Percentiles rank a stretch among this genome's conserved stretches.
Conservation (phyloP, 257 asterid species). For the Solanum habrochaites region DNA sequence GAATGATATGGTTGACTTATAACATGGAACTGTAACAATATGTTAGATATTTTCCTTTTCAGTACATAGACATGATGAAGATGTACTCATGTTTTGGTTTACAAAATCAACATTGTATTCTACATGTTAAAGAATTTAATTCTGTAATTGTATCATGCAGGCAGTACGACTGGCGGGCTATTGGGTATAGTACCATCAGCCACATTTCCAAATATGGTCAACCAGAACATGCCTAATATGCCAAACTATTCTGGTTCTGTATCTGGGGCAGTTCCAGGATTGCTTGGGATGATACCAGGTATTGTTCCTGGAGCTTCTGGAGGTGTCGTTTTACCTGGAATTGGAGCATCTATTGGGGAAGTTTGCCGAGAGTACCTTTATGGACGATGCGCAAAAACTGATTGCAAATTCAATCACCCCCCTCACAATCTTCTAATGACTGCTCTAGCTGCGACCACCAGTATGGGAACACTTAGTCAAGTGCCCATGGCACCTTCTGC, state of each 20-base stretch:
- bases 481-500: constrained; percentile 99
- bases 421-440: constrained; percentile 83
- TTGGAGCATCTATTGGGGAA: constrained; percentile 87
- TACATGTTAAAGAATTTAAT: background rate
- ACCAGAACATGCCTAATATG: constrained; percentile 99
- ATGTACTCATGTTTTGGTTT: background rate
- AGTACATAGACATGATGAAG: background rate
- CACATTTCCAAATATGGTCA: constrained; percentile 65
- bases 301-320: constrained; percentile 83
- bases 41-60: background rate
- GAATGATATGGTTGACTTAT: background rate
- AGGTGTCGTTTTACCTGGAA: constrained; percentile 88
- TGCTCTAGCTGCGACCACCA: constrained; percentile 67
- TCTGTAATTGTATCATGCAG: constrained; percentile 26
- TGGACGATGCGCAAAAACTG: constrained; percentile 70
- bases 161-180: constrained; percentile 75
- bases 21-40: background rate
- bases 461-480: constrained; percentile 78
- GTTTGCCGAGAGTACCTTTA: constrained; percentile 83
- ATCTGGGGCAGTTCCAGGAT: constrained; percentile 87
- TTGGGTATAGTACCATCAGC: constrained; percentile 68
- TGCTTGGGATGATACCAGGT: constrained; percentile 97
- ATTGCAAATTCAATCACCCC: constrained; percentile 81
- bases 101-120: background rate
- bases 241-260: constrained; percentile 93